These are phyloP conservation scores for Fusarium stilboides DNA, from an alignment of 2,329 filamentous ascomycete genomes.

Conservation along the genomic window DNA sequence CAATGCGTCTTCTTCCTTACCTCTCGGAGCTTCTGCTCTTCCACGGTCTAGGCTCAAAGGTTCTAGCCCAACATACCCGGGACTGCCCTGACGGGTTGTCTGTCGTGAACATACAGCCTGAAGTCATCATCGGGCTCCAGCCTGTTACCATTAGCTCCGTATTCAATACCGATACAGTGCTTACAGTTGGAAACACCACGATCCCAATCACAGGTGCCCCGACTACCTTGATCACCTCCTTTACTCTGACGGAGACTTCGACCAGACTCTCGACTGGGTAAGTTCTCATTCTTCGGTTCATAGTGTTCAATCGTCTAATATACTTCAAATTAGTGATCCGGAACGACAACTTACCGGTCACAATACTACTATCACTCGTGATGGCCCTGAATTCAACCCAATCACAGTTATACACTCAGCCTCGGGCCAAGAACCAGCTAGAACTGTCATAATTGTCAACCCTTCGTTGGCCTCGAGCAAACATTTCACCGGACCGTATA, in stretches of 20 bases:
- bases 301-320: no score
- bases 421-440: no score
- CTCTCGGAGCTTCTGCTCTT: slow-evolving; percentile 6
- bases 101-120: slow-evolving; percentile 11
- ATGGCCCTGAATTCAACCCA: neutral
- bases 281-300: rapidly evolving
- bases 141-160: slow-evolving; percentile 6
- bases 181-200: slow-evolving; percentile 6
- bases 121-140: slow-evolving; percentile 5
- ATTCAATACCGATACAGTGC: neutral
- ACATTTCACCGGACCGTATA: neutral
- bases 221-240: slow-evolving; percentile 10
- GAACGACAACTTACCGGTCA: slow-evolving; percentile 1
- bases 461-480: no score
- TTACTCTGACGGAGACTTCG: slow-evolving; percentile 2
- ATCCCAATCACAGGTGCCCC: slow-evolving; percentile 10
- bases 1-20: slow-evolving; percentile 1
- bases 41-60: neutral
- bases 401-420: no score
- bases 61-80: neutral
- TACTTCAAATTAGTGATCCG: neutral
- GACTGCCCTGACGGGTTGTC: slow-evolving; percentile 10
- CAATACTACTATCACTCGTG: neutral
- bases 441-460: no score
- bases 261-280: slow-evolving; percentile 13